These are phyloP conservation scores for Candida coquimbonensis DNA, from an alignment of 805 yeast genomes.

Conservation along the genomic window DNA sequence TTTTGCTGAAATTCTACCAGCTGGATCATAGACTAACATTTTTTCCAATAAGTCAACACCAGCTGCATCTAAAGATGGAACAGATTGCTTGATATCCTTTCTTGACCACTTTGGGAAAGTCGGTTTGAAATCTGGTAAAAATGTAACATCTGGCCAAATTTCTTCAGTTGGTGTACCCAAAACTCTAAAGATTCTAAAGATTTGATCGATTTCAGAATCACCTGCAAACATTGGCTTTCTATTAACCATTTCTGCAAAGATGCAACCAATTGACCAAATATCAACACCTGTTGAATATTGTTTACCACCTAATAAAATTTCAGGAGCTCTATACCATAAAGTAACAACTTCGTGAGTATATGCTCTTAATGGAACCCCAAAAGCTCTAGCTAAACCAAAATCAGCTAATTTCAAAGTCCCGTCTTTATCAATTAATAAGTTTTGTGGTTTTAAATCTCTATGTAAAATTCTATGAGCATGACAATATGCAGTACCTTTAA, in stretches of 20 bases:
- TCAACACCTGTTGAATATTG: slow-evolving; percentile 98
- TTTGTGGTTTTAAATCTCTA: slow-evolving; percentile 95
- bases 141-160: slow-evolving; percentile 89
- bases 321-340: slow-evolving; percentile 96
- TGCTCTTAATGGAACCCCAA: slow-evolving; percentile 94
- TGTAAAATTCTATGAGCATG: slow-evolving; percentile 92
- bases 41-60: slow-evolving; percentile 80
- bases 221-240: slow-evolving; percentile 95
- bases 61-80: slow-evolving; percentile 72
- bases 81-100: slow-evolving; percentile 60
- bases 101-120: slow-evolving; percentile 88
- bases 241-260: slow-evolving; percentile 95
- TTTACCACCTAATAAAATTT: slow-evolving; percentile 89
- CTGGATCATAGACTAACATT: slow-evolving; percentile 86
- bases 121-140: slow-evolving; percentile 87
- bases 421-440: slow-evolving; percentile 87
- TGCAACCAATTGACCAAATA: slow-evolving; percentile 98
- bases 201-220: slow-evolving; percentile 95
- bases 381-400: slow-evolving; percentile 94
- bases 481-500: slow-evolving; percentile 87
- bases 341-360: slow-evolving; percentile 98
- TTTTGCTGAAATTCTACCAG: slow-evolving; percentile 88
- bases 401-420: slow-evolving; percentile 89
- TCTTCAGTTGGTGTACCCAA: slow-evolving; percentile 94
- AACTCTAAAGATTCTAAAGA: slow-evolving; percentile 84